Evolutionary conservation across 177 flowering plant genomes (phyloP), one percentile per base, ranked within the genome.

Genomic region (Tripterygium wilfordii): DNA sequence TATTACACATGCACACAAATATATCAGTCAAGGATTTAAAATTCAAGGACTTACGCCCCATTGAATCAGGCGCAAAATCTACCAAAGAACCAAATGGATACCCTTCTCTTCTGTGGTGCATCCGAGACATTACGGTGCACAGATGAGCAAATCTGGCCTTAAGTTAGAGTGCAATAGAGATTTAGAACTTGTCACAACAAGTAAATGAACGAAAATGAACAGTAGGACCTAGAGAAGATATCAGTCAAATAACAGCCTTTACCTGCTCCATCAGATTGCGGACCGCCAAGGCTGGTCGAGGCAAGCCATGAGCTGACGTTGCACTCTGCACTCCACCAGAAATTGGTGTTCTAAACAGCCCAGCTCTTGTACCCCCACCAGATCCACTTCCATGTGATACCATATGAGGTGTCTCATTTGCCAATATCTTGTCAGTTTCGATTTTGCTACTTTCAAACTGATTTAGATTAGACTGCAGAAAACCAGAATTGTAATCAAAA

Each of bases 301-400:
- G 99, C 58, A 94, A 70, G 47, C 82, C 97, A 74, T 94, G 99
- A 45, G 90, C 99, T 43, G 97, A 94, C 20, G 99, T 94, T 38
- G 99, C 99, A 74, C 96, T 90, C 61, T 94, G 99, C 23, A 94
- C 99, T 42, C 99, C 97, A 39, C 99, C 99, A 48, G 99, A 94
- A 53, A 90, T 94, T 42, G 97, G 99, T 4, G 99, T 89, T 73
- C 99, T 75, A 48, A 90, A 94, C 49, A 94, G 87, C 36, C 97
- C 99, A 55, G 97, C 78, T 62, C 95, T 75, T 10, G 85, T 72
- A 35, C 96, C 88, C 26, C 88, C 81, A 20, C 70, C 68, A 5
- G 59, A 23, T 35, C 70, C 72, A 58, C 49, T 67, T 29, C 71
- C 76, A 53, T 51, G 25, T 35, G 74, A 32, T 40, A 39, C 49